Percentiles rank a stretch among this genome's conserved stretches.
phyloP scores from a whole-genome alignment of 208 protist genomes.

The Novymonas esmeraldas region DNA sequence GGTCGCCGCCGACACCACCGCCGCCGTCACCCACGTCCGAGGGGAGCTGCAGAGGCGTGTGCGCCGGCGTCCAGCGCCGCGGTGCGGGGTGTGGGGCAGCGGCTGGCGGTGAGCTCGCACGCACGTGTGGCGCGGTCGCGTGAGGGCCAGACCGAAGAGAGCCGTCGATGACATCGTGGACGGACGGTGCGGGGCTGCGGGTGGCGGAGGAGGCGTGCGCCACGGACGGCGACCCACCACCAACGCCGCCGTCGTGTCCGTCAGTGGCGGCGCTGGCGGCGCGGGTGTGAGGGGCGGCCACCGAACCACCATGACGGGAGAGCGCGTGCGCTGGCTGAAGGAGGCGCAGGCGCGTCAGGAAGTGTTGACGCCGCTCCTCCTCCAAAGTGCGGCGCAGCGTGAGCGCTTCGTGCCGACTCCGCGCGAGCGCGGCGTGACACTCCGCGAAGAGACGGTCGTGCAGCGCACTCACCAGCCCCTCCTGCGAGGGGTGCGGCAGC shows the following conservation, averaged over 20 bases:
- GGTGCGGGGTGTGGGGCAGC: not conserved
- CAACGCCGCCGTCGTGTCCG: not conserved
- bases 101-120: not conserved
- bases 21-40: not conserved
- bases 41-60: not conserved
- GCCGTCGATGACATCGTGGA: not conserved
- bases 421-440: conserved; percentile 33
- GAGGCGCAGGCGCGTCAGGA: conserved; percentile 41
- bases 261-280: not conserved
- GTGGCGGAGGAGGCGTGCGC: conserved; percentile 6
- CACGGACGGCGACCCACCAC: conserved; percentile 2
- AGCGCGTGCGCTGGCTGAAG: conserved; percentile 21
- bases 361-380: conserved; percentile 40
- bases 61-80: conserved; percentile 19
- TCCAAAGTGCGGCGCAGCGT: conserved; percentile 34
- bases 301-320: not conserved
- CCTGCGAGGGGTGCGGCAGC: conserved; percentile 3
- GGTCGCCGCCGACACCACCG: not conserved
- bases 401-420: conserved; percentile 30
- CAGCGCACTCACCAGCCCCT: conserved; percentile 20
- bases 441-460: conserved; percentile 35
- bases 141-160: not conserved
- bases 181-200: conserved; percentile 9
- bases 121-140: not conserved
- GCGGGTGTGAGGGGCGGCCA: not conserved